Conservation (phyloP, 768 basidiomycete species). For the Pleurotus platypus region DNA sequence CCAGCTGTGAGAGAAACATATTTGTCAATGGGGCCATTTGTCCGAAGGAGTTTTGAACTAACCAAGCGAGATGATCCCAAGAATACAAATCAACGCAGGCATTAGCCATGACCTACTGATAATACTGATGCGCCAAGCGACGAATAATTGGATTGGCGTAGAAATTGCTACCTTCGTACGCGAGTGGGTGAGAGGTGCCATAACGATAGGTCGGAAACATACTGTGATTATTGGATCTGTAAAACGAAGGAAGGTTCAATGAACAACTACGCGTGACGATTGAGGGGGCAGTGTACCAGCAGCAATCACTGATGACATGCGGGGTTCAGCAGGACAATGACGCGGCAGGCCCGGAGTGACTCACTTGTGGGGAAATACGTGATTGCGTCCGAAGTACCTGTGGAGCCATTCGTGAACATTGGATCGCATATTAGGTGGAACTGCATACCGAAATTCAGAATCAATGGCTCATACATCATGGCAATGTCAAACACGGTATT, state of each 20-base stretch:
- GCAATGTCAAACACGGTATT: slow-evolving; percentile 33
- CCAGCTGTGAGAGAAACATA: slow-evolving; percentile 19
- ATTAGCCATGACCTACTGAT: slow-evolving; percentile 26
- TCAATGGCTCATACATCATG: slow-evolving; percentile 35
- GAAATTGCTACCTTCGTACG: slow-evolving; percentile 31
- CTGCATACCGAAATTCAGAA: slow-evolving; percentile 29
- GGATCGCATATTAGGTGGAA: neutral
- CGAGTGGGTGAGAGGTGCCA: neutral
- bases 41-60: slow-evolving; percentile 2
- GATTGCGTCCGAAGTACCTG: slow-evolving; percentile 18
- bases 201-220: slow-evolving; percentile 6
- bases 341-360: neutral
- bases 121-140: slow-evolving; percentile 34
- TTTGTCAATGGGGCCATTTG: too few species aligned
- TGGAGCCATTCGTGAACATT: neutral
- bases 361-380: slow-evolving; percentile 8
- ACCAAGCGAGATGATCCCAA: slow-evolving; percentile 29
- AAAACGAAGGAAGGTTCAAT: too few species aligned
- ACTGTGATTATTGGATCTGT: slow-evolving; percentile 33
- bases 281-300: neutral
- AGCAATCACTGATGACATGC: neutral
- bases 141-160: slow-evolving; percentile 37
- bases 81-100: slow-evolving; percentile 21
- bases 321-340: neutral
- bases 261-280: too few species aligned